Evolutionary conservation across 1,284 basidiomycete genomes (phyloP).

Genomic region (Sparassis latifolia): DNA sequence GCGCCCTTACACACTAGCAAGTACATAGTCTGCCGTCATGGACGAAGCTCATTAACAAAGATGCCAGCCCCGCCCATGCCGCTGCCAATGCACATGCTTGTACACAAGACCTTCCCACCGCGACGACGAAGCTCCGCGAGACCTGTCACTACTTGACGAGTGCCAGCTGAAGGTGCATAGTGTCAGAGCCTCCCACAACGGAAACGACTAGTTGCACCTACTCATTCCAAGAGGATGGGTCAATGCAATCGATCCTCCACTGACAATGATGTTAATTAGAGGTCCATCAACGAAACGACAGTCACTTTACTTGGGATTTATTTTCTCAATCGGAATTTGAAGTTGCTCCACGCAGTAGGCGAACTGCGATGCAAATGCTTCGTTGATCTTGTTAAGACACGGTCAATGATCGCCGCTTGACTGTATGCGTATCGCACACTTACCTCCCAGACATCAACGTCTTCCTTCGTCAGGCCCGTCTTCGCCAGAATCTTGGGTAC

Average conservation of each 20-base stretch:
- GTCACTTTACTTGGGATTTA: slow-evolving; percentile 72
- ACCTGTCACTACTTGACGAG: slow-evolving; percentile 80
- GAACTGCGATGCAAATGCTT: slow-evolving; percentile 79
- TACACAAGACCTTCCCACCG: slow-evolving; percentile 62
- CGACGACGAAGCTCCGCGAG: slow-evolving; percentile 71
- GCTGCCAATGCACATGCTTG: slow-evolving; percentile 87
- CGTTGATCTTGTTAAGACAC: slow-evolving; percentile 56
- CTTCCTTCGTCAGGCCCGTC: slow-evolving; percentile 72
- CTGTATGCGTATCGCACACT: slow-evolving; percentile 21
- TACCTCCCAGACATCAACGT: slow-evolving; percentile 87
- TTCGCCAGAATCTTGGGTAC: slow-evolving; percentile 76
- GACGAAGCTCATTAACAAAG: slow-evolving; percentile 66
- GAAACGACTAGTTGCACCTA: slow-evolving; percentile 30
- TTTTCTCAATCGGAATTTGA: slow-evolving; percentile 73
- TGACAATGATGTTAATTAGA: background rate
- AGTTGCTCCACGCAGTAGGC: slow-evolving; percentile 78
- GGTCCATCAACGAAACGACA: background rate
- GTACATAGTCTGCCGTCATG: slow-evolving; percentile 6
- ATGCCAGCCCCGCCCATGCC: slow-evolving; percentile 85
- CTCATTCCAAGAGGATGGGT: slow-evolving; percentile 80
- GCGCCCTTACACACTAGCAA: background rate
- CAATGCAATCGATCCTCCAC: slow-evolving; percentile 85
- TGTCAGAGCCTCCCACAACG: slow-evolving; percentile 14
- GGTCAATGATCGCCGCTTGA: background rate
- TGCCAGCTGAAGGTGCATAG: slow-evolving; percentile 10